Conservation (phyloP, 805 yeast species). For the Wickerhamomyces pijperi region DNA sequence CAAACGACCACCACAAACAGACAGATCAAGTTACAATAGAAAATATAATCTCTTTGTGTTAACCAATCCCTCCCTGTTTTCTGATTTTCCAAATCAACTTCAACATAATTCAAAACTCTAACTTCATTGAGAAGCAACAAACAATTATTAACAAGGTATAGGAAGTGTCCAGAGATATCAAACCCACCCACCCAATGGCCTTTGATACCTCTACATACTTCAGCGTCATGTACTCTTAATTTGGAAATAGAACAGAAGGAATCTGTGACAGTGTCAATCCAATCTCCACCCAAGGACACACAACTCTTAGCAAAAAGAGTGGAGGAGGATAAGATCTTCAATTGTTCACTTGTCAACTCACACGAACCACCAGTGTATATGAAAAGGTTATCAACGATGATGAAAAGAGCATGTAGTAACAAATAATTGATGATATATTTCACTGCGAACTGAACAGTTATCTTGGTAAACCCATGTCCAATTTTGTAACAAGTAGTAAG, state of each 20-base stretch:
- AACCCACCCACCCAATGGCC: constrained; percentile 40
- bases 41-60: constrained; percentile 7
- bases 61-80: constrained; percentile 1
- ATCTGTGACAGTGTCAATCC: constrained; percentile 8
- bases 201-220: constrained; percentile 20
- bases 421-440: constrained; percentile 3
- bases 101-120: constrained; percentile 4
- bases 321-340: neutral
- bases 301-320: constrained; percentile 4
- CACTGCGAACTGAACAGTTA: neutral
- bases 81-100: constrained; percentile 2
- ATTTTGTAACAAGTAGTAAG: neutral
- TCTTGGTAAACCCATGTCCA: neutral
- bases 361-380: constrained; percentile 9
- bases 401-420: constrained; percentile 4
- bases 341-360: neutral
- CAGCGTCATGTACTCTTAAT: constrained; percentile 7
- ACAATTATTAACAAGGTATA: constrained; percentile 32
- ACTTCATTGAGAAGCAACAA: constrained; percentile 29
- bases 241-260: constrained; percentile 9
- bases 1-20: constrained; percentile 27
- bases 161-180: constrained; percentile 44
- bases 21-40: constrained; percentile 1
- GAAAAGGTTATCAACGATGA: constrained; percentile 8
- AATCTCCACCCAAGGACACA: constrained; percentile 10